Evolutionary conservation across 306 rosid genomes (phyloP), one percentile per base, ranked within the genome.

Genomic region (Herpetospermum pedunculosum): DNA sequence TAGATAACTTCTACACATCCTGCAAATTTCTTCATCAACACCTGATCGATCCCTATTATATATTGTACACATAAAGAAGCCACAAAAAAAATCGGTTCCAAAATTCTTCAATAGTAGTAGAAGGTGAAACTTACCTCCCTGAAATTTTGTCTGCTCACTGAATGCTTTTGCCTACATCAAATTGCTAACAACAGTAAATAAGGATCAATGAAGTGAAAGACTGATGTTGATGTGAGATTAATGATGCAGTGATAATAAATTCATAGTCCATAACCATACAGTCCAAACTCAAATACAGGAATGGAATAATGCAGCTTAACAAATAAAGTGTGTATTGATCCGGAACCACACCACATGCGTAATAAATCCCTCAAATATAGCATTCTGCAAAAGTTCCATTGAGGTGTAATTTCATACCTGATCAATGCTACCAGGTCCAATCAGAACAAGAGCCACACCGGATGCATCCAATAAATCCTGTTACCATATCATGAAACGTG

Each of bases 351-450:
- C 12, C n/a, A 1, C 32, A 21, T 21, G 10, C 32, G 2, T n/a
- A 5, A 64, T 41, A 67, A 67, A 67, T 12, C 21, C 37, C 73
- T 5, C 53, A 37, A 38, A 34, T 32, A 18, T 64, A 38, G 52
- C 21, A 65, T 40, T 26, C 25, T 26, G 40, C 13, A 23, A 69
- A 44, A 14, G 0, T 16, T 25, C 25, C 52, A 12, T 13, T 67
- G 30, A 67, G 50, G 48, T 7, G 11, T 43, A 26, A 26, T 30
- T 40, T 52, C 74, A 75, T 81, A 85, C 97, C 92, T 91, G 96
- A 70, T 89, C 92, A 75, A 91, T 62, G 74, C 82, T 91, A 54
- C 98, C 97, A 63, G 98, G 98, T 83, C 97, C 98, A 81, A 93
- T 93, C 78, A 93, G 70, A 76, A 89, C 91, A 63, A 93, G 94